Conservation (phyloP, 768 basidiomycete species). For the Amanita jacksonii region DNA sequence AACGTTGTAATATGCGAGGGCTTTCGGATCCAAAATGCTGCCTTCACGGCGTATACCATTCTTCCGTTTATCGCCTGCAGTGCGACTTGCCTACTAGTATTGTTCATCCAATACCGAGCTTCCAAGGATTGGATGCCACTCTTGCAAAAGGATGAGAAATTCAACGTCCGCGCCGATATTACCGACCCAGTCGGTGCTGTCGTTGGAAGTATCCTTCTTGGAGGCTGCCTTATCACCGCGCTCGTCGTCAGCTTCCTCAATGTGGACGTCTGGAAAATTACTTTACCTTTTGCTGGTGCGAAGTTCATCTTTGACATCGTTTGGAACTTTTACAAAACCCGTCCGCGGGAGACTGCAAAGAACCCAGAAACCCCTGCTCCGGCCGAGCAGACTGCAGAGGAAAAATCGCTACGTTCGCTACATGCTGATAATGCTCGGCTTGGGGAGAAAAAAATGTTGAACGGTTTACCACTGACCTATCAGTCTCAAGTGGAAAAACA, state of each 20-base stretch:
- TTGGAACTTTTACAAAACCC: constrained; percentile 45
- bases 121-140: constrained; percentile 42
- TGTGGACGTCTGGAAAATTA: constrained; percentile 79
- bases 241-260: constrained; percentile 70
- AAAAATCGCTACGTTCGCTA: no score
- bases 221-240: constrained; percentile 58
- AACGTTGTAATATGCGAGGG: constrained; percentile 91
- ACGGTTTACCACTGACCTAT: no score
- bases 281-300: constrained; percentile 65
- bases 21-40: constrained; percentile 66
- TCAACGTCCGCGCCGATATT: constrained; percentile 52
- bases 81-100: constrained; percentile 52
- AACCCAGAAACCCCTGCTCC: no score
- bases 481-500: no score
- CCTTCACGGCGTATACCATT: constrained; percentile 76
- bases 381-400: no score
- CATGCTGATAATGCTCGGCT: no score
- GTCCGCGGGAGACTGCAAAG: no score
- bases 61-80: constrained; percentile 67
- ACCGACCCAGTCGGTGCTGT: constrained; percentile 66
- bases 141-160: constrained; percentile 25
- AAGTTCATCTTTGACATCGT: constrained; percentile 62
- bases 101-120: constrained; percentile 49
- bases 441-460: no score
- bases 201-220: constrained; percentile 62